Evolutionary conservation across 768 basidiomycete genomes (phyloP).

Genomic region (Amanita phalloides): DNA sequence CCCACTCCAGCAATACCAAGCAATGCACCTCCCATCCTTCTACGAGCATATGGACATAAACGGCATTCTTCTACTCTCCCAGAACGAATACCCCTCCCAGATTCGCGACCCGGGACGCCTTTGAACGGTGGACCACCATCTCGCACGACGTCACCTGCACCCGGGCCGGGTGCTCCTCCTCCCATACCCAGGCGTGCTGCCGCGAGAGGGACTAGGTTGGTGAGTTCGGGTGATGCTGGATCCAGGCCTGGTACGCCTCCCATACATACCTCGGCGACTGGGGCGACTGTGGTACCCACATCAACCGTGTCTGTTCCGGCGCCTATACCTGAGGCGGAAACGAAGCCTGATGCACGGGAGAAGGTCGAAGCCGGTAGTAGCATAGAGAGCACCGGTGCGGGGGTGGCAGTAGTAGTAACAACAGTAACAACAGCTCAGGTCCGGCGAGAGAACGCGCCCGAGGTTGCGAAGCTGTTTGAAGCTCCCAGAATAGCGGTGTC

Average conservation of each 20-base stretch:
- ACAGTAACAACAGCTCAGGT: not conserved
- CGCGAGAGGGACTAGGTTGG: slow-evolving; percentile 1
- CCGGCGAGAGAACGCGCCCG: not conserved
- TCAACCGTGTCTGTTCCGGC: not conserved
- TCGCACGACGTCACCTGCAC: slow-evolving; percentile 4
- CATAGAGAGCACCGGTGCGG: not conserved
- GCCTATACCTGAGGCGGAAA: not conserved
- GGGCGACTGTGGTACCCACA: not conserved
- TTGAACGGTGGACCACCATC: slow-evolving; percentile 1
- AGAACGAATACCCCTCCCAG: slow-evolving; percentile 4
- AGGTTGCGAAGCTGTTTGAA: not conserved
- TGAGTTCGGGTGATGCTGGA: not conserved
- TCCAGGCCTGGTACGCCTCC: slow-evolving; percentile 3
- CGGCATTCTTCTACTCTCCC: slow-evolving; percentile 1
- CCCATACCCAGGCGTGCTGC: slow-evolving; percentile 5
- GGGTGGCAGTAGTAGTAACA: too few relatives aligned
- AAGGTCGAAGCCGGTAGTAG: too few relatives aligned
- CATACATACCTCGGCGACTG: not conserved
- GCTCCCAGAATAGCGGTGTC: not conserved
- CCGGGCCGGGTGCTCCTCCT: not conserved
- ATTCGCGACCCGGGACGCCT: slow-evolving; percentile 4
- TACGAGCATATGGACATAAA: not conserved
- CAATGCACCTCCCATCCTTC: not conserved
- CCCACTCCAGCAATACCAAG: not conserved
- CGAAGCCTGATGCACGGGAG: not conserved